Percentiles rank a stretch among this genome's conserved stretches.
These are phyloP conservation scores for Anisodus acutangulus DNA, from an alignment of 257 asterid species.

Conservation along the genomic window DNA sequence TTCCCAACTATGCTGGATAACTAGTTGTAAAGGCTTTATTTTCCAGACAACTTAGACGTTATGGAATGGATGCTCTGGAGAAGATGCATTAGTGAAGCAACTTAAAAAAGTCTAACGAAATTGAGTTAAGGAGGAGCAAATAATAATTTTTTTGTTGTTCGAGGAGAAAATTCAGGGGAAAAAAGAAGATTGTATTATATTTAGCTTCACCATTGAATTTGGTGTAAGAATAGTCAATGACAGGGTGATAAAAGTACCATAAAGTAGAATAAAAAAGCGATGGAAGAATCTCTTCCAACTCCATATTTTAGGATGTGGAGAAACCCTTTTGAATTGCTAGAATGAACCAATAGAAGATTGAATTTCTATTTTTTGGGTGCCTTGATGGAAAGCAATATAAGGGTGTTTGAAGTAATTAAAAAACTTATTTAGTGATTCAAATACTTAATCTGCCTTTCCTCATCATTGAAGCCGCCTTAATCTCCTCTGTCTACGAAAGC, in stretches of 20 bases:
- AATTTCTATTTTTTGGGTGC: neutral
- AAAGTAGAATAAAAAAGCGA: neutral
- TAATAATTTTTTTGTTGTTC: neutral
- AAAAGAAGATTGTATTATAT: neutral
- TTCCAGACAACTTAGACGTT: conserved; percentile 19
- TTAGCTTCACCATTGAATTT: neutral
- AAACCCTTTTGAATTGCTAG: conserved; percentile 18
- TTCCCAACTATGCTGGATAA: conserved; percentile 16
- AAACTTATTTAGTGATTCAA: neutral
- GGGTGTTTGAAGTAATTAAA: neutral
- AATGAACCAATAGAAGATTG: neutral
- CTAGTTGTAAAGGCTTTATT: neutral
- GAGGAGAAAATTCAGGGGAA: conserved; percentile 2
- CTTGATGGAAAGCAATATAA: neutral
- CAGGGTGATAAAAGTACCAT: neutral
- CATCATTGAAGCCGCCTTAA: neutral
- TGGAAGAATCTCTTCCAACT: conserved; percentile 5
- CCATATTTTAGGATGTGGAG: neutral
- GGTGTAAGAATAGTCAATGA: neutral
- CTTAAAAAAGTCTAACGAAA: neutral
- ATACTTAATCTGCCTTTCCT: neutral
- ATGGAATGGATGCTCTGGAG: neutral
- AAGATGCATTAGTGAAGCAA: neutral
- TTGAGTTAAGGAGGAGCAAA: neutral
- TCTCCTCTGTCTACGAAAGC: neutral